These are phyloP conservation scores for Tylopilus orsonianus DNA, from an alignment of 1,284 basidiomycete species.

Conservation along the genomic window DNA sequence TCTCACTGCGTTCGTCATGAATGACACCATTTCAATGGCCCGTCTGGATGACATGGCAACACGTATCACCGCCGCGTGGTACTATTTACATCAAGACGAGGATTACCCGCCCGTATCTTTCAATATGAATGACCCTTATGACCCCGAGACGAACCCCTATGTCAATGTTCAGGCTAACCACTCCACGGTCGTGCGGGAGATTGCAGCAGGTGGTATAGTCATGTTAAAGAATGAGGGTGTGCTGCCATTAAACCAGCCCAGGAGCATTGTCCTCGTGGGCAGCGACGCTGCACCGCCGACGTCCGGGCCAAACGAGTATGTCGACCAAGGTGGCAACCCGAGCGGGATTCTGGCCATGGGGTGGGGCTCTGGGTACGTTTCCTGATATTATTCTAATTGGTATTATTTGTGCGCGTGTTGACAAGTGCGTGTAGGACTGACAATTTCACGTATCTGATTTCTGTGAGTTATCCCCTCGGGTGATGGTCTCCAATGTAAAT, in stretches of 20 bases:
- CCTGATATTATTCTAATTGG: too few relatives aligned
- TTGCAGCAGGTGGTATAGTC: conserved; percentile 70
- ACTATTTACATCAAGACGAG: conserved; percentile 55
- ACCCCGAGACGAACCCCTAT: conserved; percentile 48
- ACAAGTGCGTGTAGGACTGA: conserved; percentile 25
- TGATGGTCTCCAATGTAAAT: background rate
- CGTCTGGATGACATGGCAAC: conserved; percentile 69
- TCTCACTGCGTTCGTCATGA: conserved; percentile 38
- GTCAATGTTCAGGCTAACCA: conserved; percentile 65
- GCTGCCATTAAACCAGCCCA: conserved; percentile 51
- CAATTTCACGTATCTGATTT: conserved; percentile 39
- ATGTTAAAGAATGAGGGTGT: conserved; percentile 72
- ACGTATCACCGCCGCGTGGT: conserved; percentile 63
- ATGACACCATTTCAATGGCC: conserved; percentile 38
- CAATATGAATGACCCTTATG: conserved; percentile 43
- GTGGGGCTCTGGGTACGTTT: conserved; percentile 59
- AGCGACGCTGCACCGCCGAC: conserved; percentile 57
- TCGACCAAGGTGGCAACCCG: conserved; percentile 47
- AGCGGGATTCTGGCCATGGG: conserved; percentile 60
- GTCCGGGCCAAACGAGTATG: conserved; percentile 57
- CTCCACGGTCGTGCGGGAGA: conserved; percentile 57
- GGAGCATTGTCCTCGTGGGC: conserved; percentile 36
- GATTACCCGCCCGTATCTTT: conserved; percentile 57
- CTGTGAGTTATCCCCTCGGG: conserved; percentile 27
- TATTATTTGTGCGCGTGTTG: background rate